These are phyloP conservation scores for Rhizopogon sp. DNA, from an alignment of 768 basidiomycete genomes.

Conservation along the genomic window DNA sequence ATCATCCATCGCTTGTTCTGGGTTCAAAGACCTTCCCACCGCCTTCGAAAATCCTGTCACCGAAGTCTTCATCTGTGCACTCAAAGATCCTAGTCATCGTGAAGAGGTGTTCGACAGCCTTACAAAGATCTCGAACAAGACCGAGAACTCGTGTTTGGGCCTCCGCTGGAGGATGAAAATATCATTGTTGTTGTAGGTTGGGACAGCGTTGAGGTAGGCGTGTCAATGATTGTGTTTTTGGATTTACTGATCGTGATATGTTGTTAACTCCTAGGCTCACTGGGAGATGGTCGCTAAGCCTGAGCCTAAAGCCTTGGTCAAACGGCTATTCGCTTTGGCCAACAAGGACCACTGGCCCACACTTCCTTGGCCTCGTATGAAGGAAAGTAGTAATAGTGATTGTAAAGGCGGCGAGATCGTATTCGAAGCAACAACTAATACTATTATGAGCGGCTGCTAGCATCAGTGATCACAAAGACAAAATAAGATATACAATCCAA, in stretches of 20 bases:
- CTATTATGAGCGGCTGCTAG: background rate
- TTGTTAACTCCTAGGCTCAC: constrained; percentile 11
- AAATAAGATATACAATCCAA: too few relatives aligned
- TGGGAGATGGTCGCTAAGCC: constrained; percentile 1
- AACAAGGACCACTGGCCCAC: constrained; percentile 12
- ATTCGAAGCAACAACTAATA: background rate
- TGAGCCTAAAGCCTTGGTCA: constrained; percentile 3
- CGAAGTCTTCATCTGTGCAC: constrained; percentile 9
- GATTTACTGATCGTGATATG: background rate
- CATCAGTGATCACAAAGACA: background rate
- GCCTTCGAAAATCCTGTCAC: constrained; percentile 21
- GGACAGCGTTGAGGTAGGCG: constrained; percentile 19
- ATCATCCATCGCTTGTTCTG: too few relatives aligned
- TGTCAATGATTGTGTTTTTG: background rate
- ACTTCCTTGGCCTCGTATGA: constrained; percentile 5
- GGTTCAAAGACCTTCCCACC: background rate
- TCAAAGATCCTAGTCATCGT: constrained; percentile 21
- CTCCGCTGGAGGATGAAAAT: constrained; percentile 15
- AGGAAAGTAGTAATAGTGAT: background rate
- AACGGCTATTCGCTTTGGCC: constrained; percentile 9
- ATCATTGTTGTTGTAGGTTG: constrained; percentile 18
- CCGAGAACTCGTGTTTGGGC: constrained; percentile 16
- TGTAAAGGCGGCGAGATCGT: too few relatives aligned
- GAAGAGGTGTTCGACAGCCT: constrained; percentile 7
- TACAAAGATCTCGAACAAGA: constrained; percentile 8